These are phyloP conservation scores for Penicillium sp. DNA, from an alignment of 2,329 filamentous ascomycete species.

Conservation along the genomic window DNA sequence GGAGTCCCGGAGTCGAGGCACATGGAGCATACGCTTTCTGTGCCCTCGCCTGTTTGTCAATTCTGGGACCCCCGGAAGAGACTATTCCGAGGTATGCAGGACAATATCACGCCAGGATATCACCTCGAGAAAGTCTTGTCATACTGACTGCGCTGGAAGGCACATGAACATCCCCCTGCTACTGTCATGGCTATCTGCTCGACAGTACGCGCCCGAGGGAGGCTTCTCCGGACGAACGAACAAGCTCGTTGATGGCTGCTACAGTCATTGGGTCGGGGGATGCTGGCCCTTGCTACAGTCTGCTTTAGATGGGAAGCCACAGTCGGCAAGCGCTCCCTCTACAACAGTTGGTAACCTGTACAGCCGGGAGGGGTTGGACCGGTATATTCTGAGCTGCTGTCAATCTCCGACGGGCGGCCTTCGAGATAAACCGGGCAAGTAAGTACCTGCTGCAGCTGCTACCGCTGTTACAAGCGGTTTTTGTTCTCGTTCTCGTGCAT, in stretches of 20 bases:
- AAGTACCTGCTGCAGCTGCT: conserved; percentile 41
- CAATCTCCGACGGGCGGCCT: conserved; percentile 79
- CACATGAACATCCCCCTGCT: conserved; percentile 76
- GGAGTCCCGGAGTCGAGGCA: conserved; percentile 81
- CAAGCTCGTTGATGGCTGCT: conserved; percentile 97
- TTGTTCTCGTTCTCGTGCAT: conserved; percentile 2
- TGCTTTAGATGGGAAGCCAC: conserved; percentile 60
- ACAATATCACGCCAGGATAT: background rate
- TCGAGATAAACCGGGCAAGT: conserved; percentile 91
- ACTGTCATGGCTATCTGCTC: conserved; percentile 82
- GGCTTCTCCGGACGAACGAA: conserved; percentile 94
- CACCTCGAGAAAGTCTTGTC: conserved; percentile 32
- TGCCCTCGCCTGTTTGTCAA: conserved; percentile 82
- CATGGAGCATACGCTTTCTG: conserved; percentile 98
- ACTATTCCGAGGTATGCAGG: conserved; percentile 67
- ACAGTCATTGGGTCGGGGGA: conserved; percentile 95
- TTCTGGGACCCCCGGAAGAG: conserved; percentile 75
- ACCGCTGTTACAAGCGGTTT: background rate
- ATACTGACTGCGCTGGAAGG: conserved; percentile 46
- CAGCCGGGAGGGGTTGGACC: conserved; percentile 78
- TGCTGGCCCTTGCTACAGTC: conserved; percentile 93
- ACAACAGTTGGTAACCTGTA: conserved; percentile 53
- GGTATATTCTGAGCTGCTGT: conserved; percentile 88
- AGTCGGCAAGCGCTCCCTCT: conserved; percentile 23
- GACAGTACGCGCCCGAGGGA: conserved; percentile 88